Base-by-base conservation (phyloP, 352 stramenopile genomes). In the Phytophthora sp. region DNA sequence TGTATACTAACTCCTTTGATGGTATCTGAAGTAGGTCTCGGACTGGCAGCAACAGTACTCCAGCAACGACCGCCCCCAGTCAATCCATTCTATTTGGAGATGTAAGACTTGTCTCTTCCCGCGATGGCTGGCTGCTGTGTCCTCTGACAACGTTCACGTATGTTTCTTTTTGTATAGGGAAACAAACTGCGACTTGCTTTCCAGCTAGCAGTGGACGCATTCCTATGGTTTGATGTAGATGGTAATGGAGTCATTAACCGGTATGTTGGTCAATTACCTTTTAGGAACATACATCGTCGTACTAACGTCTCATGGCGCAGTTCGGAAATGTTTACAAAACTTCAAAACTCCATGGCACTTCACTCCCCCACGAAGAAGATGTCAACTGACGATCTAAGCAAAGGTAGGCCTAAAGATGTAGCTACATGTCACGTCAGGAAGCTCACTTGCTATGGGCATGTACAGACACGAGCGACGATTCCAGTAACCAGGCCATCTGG, bases 181-280 rank as follows among this genome's bases (percentile, higher is more conserved):
- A 94, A 94, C 63, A 94, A 92, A 50, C 66, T 94, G 18, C 78
- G 84, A 15, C 73, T 90, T 18, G 86, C 82, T 2, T 95, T 94
- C 57, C 82, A 95, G 41, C 69, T 96, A 27, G 82, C 84, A 1
- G 74, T 95, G 26, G 87, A 96, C 32, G 83, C 87, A 9, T 96
- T 94, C 57, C 53, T 96, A 32, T 92, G 84, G 79, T 96, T 96
- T 66, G 88, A 96, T 39, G 73, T 84, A 2, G 80, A 92, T 34
- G 86, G 87, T 12, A 80, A 82, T 41, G 88, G 88, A 0, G 52
- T 81, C 17, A 95, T 96, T 71, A 89, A 91, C 54, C 69, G 77
- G 83, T 88, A 58, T 5, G 68, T 35, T 2, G 5, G 20, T 13
- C 27, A 15, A 21, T 18, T 12, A 18, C 17, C 12, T 7, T 15